Conservation (phyloP, 1,284 basidiomycete genomes). For the Takashimella tepidaria region DNA sequence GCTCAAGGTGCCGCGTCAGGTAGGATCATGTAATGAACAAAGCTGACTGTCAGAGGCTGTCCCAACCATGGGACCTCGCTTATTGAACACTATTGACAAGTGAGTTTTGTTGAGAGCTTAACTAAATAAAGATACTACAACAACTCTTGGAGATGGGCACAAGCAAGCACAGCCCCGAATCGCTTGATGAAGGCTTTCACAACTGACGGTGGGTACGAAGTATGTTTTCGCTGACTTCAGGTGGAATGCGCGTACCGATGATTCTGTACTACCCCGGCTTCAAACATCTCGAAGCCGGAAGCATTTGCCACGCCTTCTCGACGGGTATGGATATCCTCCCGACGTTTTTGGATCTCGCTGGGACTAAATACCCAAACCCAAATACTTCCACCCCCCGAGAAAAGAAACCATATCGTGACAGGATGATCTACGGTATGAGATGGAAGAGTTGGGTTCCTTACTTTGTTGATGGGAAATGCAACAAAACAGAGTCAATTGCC, state of each 20-base stretch:
- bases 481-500: too few relatives aligned
- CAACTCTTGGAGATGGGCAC: constrained; percentile 28
- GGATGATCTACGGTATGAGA: constrained; percentile 7
- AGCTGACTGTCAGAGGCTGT: constrained; percentile 18
- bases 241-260: constrained; percentile 33
- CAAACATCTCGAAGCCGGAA: neutral
- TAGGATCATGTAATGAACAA: constrained; percentile 20
- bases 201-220: too few relatives aligned
- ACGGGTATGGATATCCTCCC: neutral
- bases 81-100: constrained; percentile 22
- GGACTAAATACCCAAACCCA: neutral
- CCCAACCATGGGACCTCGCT: constrained; percentile 12
- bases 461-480: constrained; percentile 2
- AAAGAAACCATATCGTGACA: constrained; percentile 1
- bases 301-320: neutral
- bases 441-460: constrained; percentile 20
- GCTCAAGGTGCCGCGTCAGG: constrained; percentile 35
- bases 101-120: constrained; percentile 5
- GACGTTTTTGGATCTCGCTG: neutral
- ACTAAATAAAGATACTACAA: constrained; percentile 14
- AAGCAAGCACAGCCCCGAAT: constrained; percentile 36
- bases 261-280: constrained; percentile 18
- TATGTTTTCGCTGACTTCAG: too few relatives aligned
- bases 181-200: constrained; percentile 33
- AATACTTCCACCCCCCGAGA: neutral